Base-by-base conservation (phyloP, 2,329 filamentous ascomycete species). In the Tympanopsis confertula region DNA sequence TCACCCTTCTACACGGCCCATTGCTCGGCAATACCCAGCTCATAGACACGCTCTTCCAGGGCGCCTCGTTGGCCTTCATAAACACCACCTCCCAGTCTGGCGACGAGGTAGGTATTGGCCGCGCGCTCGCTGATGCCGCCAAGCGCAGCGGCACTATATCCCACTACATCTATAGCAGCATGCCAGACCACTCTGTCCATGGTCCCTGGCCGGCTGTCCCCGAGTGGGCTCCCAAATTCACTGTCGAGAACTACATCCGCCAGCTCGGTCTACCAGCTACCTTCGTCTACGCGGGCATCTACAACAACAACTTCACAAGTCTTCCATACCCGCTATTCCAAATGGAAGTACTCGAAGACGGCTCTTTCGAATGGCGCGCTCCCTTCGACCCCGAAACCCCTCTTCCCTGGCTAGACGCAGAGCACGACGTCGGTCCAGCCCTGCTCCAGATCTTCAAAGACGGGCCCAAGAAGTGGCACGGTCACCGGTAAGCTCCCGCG, bases 291-390 rank as follows among this genome's bases (percentile, higher is more conserved):
- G 68, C 74, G 24, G 76, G 75, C 36, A 79, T 79, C 48, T 81
- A 80, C 61, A 77, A 80, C 60, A 81, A 81, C 55, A 80, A 80
- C 53, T 80, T 80, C 56, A 80, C 75, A 36, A 74, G 70, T 46
- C 57, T 79, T 32, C 72, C 74, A 3, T 80, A 78, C 45, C 76
- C 76, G n/a, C 62, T 80, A 2, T 81, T 81, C 56, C 73, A 75
- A 50, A 78, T 80, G 73, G 73, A 79, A 47, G 57, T 77, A 20
- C 65, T 70, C 51, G 51, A 59, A 3, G 73, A 79, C 43, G 73
- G 69, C 20, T 74, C 70, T 45, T 78, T 80, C 46, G 61, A 75
- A 38, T 81, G 76, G 76, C 68, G 70, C 47, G 75, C 76, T 12
- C 76, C 76, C 1, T 81, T 81, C 49, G 68, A 78, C 41, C 71